Evolutionary conservation across 345 rosid species (phyloP).

Genomic region (Luvunga scandens): DNA sequence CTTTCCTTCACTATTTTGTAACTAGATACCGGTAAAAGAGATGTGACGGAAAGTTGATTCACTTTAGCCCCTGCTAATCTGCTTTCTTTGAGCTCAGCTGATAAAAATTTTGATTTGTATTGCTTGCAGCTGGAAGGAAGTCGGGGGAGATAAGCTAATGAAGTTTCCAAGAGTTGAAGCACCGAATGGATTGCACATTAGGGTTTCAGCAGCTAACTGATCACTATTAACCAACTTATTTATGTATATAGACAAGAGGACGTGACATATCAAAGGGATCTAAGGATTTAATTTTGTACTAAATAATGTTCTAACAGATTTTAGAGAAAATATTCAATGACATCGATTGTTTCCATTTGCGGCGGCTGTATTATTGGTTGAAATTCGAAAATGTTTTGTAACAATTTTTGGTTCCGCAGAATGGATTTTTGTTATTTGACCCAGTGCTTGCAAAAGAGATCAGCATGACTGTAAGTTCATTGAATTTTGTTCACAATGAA

Average conservation of each 20-base stretch:
- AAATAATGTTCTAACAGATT: slow-evolving; percentile 21
- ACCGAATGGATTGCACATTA: slow-evolving; percentile 81
- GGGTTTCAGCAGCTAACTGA: slow-evolving; percentile 51
- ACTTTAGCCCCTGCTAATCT: neutral
- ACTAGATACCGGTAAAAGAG: slow-evolving; percentile 67
- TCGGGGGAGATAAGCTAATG: slow-evolving; percentile 62
- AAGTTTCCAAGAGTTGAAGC: slow-evolving; percentile 95
- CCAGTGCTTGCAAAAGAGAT: neutral
- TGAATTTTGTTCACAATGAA: no score
- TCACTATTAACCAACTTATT: neutral
- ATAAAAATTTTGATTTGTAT: neutral
- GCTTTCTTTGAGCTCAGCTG: neutral
- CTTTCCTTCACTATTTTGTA: slow-evolving; percentile 87
- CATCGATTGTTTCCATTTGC: slow-evolving; percentile 7
- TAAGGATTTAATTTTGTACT: slow-evolving; percentile 9
- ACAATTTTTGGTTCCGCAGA: neutral
- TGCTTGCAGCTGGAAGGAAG: slow-evolving; percentile 83
- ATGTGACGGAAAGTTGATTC: neutral
- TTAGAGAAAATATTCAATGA: slow-evolving; percentile 14
- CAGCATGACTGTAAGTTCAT: neutral
- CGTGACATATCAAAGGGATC: slow-evolving; percentile 9
- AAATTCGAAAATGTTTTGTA: neutral
- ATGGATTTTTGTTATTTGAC: neutral
- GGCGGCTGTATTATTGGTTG: neutral
- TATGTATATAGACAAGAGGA: slow-evolving; percentile 20